Conservation (phyloP, 2,329 filamentous ascomycete species). For the Ophioceras dolichostomum region DNA sequence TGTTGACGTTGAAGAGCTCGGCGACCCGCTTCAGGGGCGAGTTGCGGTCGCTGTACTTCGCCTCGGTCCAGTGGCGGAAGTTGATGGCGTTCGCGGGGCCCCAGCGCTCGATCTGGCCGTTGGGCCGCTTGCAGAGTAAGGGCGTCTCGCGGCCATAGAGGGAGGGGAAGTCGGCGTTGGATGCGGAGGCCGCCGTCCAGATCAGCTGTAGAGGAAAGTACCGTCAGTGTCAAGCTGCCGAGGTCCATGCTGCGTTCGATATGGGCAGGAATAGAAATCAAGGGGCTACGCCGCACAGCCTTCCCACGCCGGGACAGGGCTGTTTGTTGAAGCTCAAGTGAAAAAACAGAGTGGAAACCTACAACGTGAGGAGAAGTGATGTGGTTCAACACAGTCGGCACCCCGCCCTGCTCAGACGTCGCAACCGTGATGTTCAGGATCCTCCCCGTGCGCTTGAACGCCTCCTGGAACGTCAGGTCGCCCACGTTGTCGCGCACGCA, state of each 20-base stretch:
- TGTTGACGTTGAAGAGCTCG: slow-evolving; percentile 84
- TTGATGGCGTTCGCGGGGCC: slow-evolving; percentile 46
- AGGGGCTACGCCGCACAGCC: no score
- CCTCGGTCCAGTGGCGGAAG: slow-evolving; percentile 57
- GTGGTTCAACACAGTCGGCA: slow-evolving; percentile 82
- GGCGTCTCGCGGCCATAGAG: slow-evolving; percentile 51
- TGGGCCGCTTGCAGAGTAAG: slow-evolving; percentile 58
- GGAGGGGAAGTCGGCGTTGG: slow-evolving; percentile 55
- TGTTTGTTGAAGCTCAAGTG: no score
- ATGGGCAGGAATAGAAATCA: no score
- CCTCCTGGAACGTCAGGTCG: slow-evolving; percentile 86
- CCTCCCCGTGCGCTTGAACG: slow-evolving; percentile 72
- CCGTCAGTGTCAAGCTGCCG: neutral
- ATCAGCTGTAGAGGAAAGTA: slow-evolving; percentile 47
- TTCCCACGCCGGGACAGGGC: neutral
- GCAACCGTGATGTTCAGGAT: slow-evolving; percentile 88
- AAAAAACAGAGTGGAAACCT: slow-evolving; percentile 23
- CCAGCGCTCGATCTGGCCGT: slow-evolving; percentile 65
- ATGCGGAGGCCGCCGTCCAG: slow-evolving; percentile 67
- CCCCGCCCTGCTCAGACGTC: slow-evolving; percentile 58
- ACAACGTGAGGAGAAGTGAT: slow-evolving; percentile 87
- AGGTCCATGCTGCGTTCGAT: no score
- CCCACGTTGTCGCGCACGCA: slow-evolving; percentile 78
- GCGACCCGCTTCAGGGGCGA: slow-evolving; percentile 57
- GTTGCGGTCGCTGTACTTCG: slow-evolving; percentile 52